Conservation (phyloP, 2,329 filamentous ascomycete genomes). For the Cercospora brassicicola region DNA sequence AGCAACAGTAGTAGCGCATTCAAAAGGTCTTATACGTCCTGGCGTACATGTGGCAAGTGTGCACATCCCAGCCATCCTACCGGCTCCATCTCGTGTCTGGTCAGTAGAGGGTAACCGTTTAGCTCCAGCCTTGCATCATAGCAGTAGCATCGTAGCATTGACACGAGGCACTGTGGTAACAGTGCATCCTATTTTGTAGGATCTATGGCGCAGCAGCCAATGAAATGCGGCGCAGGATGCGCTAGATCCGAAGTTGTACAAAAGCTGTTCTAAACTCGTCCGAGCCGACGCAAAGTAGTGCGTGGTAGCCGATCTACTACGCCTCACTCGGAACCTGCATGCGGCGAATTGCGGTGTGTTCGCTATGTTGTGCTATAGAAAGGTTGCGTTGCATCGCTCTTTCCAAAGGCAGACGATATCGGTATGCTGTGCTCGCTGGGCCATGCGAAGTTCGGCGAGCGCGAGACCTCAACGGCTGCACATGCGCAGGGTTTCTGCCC, state of each 20-base stretch:
- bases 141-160: slow-evolving; percentile 6
- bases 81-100: slow-evolving; percentile 9
- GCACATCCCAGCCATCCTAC: not conserved
- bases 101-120: not conserved
- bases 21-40: slow-evolving; percentile 1
- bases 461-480: not conserved
- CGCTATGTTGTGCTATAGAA: not conserved
- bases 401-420: not conserved
- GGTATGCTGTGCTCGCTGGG: not conserved
- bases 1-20: not conserved
- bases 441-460: not conserved
- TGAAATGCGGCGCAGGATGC: not conserved
- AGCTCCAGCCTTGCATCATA: slow-evolving; percentile 10
- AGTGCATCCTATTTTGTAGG: slow-evolving; percentile 6
- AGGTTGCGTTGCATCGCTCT: not conserved
- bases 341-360: not conserved
- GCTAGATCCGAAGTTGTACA: slow-evolving; percentile 12
- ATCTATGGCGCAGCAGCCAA: slow-evolving; percentile 9
- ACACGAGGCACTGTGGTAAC: not conserved
- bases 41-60: not conserved
- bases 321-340: slow-evolving; percentile 1
- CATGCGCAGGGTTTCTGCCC: not conserved
- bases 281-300: slow-evolving; percentile 1
- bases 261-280: slow-evolving; percentile 8
- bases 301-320: not conserved